These are phyloP conservation scores for Lactarius akahatsu DNA, from an alignment of 768 basidiomycete species.

Conservation along the genomic window DNA sequence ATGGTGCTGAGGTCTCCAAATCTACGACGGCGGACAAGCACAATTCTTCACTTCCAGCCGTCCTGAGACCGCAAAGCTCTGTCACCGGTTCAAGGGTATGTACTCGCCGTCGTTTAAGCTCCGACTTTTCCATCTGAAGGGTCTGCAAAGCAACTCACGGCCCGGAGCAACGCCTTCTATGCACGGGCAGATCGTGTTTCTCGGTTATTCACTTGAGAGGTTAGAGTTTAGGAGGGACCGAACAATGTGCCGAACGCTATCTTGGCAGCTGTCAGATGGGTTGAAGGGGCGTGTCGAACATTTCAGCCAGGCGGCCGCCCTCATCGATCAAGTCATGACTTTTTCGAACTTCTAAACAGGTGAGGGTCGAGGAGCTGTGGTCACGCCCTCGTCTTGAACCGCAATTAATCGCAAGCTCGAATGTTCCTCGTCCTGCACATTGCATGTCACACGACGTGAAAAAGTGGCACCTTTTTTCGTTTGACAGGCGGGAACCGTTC, in stretches of 20 bases:
- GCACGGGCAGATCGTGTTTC: background rate
- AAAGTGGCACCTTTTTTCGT: background rate
- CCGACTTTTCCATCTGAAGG: slow-evolving; percentile 1
- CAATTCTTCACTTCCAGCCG: slow-evolving; percentile 10
- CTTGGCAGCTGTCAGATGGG: slow-evolving; percentile 25
- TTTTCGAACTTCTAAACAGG: slow-evolving; percentile 16
- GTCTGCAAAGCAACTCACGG: background rate
- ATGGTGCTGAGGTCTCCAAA: slow-evolving; percentile 6
- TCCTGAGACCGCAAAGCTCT: slow-evolving; percentile 10
- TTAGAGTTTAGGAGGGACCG: slow-evolving; percentile 8
- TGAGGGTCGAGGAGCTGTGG: slow-evolving; percentile 14
- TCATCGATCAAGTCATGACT: slow-evolving; percentile 12
- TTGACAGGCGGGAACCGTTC: slow-evolving; percentile 8
- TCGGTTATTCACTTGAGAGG: background rate
- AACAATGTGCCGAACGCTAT: slow-evolving; percentile 13
- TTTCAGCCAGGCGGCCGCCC: slow-evolving; percentile 6
- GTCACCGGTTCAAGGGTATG: slow-evolving; percentile 7
- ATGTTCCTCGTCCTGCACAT: slow-evolving; percentile 6
- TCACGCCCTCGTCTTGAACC: slow-evolving; percentile 19
- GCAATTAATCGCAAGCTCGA: slow-evolving; percentile 18
- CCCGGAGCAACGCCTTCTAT: background rate
- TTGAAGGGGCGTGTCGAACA: slow-evolving; percentile 14
- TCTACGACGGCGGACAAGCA: slow-evolving; percentile 17
- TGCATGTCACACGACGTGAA: slow-evolving; percentile 12
- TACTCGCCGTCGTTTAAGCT: background rate